Conservation (phyloP, 768 basidiomycete species). For the Udeniomyces megalosporus region DNA sequence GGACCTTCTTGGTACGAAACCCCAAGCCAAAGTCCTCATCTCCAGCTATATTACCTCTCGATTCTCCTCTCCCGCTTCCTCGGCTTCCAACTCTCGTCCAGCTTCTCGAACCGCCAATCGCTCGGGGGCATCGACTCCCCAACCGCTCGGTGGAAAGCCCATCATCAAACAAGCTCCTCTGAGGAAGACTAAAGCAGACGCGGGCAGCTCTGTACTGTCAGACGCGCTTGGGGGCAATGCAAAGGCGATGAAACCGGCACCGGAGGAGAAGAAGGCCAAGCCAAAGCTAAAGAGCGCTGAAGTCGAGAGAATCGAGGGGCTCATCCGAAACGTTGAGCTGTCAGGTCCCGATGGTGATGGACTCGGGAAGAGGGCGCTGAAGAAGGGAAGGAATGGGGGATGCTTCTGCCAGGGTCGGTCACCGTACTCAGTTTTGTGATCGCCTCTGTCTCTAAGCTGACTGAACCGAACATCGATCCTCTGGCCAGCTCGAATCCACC, state of each 20-base stretch:
- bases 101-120: not conserved
- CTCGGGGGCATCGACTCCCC: not conserved
- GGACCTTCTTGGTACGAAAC: not conserved
- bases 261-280: not conserved
- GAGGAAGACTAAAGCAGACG: not conserved
- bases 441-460: not conserved
- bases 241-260: not conserved
- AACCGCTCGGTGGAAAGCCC: not conserved
- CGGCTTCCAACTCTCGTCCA: not conserved
- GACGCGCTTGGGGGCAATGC: slow-evolving; percentile 1
- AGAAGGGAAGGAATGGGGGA: slow-evolving; percentile 15
- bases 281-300: not conserved
- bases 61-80: not conserved
- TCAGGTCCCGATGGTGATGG: not conserved
- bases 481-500: slow-evolving; percentile 6
- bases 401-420: slow-evolving; percentile 15
- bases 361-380: slow-evolving; percentile 10
- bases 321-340: not conserved
- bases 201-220: not conserved
- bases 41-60: not conserved
- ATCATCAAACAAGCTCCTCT: not conserved
- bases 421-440: not conserved
- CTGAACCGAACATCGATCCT: not conserved
- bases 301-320: not conserved
- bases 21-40: not conserved